A percentile compares a stretch with the other conserved stretches of the same genome.
phyloP scores from a whole-genome alignment of 2,329 filamentous ascomycete genomes.

The Microsporum audouinii region DNA sequence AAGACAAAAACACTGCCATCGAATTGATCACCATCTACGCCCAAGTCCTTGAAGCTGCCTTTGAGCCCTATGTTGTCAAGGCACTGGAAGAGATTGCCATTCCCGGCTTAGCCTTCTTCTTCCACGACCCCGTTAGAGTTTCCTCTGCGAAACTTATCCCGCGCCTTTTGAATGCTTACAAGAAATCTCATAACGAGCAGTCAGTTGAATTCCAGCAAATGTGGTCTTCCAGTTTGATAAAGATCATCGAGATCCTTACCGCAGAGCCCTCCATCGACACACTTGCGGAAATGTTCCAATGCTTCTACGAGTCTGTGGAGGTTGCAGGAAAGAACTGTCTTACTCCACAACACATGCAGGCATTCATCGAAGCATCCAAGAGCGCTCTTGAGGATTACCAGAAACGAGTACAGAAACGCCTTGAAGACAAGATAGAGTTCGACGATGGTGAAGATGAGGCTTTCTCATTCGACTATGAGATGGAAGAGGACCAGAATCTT shows the following conservation, averaged over 20 bases:
- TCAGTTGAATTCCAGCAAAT: conserved; percentile 70
- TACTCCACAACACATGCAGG: conserved; percentile 63
- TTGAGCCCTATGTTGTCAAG: conserved; percentile 80
- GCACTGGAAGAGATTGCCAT: conserved; percentile 96
- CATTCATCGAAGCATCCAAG: conserved; percentile 76
- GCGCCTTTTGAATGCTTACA: conserved; percentile 84
- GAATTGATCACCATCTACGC: conserved; percentile 96
- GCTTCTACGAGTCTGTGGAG: conserved; percentile 97
- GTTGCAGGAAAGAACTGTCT: conserved; percentile 80
- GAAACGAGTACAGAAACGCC: conserved; percentile 65
- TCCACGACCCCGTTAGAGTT: conserved; percentile 93
- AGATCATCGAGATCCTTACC: conserved; percentile 82
- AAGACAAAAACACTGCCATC: conserved; percentile 99
- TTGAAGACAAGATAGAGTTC: conserved; percentile 71
- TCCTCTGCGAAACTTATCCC: conserved; percentile 92
- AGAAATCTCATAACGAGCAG: conserved; percentile 72
- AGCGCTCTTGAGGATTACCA: conserved; percentile 89
- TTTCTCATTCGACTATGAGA: conserved; percentile 76
- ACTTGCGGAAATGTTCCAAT: conserved; percentile 97
- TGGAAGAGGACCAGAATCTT: conserved; percentile 93
- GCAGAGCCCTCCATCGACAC: conserved; percentile 94
- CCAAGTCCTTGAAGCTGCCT: conserved; percentile 83
- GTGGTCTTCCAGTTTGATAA: conserved; percentile 77
- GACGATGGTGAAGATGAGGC: conserved; percentile 86
- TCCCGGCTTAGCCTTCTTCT: conserved; percentile 92